phyloP scores from a whole-genome alignment of 352 stramenopile genomes.

The Achlya hypogyna region DNA sequence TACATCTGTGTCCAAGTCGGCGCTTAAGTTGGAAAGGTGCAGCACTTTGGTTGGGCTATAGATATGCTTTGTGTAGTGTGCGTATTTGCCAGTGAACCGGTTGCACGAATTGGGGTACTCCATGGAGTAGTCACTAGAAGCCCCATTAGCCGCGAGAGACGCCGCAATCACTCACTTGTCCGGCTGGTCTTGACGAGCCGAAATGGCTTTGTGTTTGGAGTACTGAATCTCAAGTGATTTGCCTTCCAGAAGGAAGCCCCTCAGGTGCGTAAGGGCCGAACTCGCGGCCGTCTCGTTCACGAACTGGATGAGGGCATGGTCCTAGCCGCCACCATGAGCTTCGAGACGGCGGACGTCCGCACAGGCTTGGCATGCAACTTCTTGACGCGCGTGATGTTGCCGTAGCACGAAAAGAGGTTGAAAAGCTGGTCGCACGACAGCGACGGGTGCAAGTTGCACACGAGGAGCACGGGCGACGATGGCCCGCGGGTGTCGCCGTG shows the following conservation, averaged over 20 bases:
- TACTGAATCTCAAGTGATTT: constrained; percentile 51
- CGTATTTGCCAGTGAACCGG: constrained; percentile 54
- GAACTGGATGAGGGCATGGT: constrained; percentile 56
- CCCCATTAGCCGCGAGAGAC: not conserved
- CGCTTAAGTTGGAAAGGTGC: constrained; percentile 49
- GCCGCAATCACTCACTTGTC: not conserved
- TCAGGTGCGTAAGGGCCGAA: constrained; percentile 43
- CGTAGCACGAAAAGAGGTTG: constrained; percentile 64
- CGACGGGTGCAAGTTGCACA: constrained; percentile 41
- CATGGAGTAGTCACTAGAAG: constrained; percentile 22
- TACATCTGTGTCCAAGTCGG: constrained; percentile 43
- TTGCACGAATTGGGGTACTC: constrained; percentile 44
- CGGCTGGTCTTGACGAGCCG: constrained; percentile 20
- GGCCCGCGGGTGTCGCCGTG: constrained; percentile 22
- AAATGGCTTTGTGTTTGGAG: constrained; percentile 49
- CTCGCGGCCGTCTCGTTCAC: constrained; percentile 31
- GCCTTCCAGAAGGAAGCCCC: constrained; percentile 41
- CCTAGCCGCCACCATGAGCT: constrained; percentile 17
- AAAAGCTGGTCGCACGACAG: constrained; percentile 54
- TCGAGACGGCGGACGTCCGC: not conserved
- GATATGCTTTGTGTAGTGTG: constrained; percentile 46
- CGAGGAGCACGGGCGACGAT: constrained; percentile 41
- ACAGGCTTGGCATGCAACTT: constrained; percentile 44
- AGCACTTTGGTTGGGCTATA: constrained; percentile 59
- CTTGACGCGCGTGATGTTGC: constrained; percentile 51